Evolutionary conservation across 1,284 basidiomycete species (phyloP).

Genomic region (Irpex sp.): DNA sequence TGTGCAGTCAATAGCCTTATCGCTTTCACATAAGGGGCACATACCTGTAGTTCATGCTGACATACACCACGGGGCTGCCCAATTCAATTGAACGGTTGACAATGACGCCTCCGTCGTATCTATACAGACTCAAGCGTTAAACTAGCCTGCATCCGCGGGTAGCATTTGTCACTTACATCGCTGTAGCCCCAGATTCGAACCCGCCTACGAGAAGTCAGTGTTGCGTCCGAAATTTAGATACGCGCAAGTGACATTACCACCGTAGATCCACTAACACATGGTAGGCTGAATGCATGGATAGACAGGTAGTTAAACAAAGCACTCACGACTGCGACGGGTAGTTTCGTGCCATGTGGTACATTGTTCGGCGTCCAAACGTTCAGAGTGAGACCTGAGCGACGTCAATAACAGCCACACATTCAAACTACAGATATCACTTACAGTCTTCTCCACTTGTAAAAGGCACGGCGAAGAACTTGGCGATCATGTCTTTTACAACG

Average conservation of each 20-base stretch:
- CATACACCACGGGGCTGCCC: conserved; percentile 58
- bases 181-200: conserved; percentile 37
- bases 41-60: conserved; percentile 65
- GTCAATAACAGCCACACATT: not conserved
- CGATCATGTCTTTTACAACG: conserved; percentile 6
- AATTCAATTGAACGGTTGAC: conserved; percentile 56
- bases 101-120: conserved; percentile 37
- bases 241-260: conserved; percentile 40
- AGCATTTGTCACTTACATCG: conserved; percentile 10
- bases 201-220: conserved; percentile 29
- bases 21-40: conserved; percentile 5
- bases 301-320: not conserved
- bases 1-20: not conserved
- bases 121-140: conserved; percentile 9
- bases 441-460: conserved; percentile 27
- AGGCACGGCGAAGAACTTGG: not conserved
- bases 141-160: not conserved
- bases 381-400: conserved; percentile 56
- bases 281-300: not conserved
- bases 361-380: conserved; percentile 61
- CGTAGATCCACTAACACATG: conserved; percentile 55
- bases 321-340: conserved; percentile 66
- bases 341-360: conserved; percentile 42
- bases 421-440: conserved; percentile 7
- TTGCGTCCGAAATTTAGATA: conserved; percentile 14